Evolutionary conservation across 257 asterid genomes (phyloP), one percentile per base, ranked within the genome.

Genomic region (Nyctanthes arbortristis): DNA sequence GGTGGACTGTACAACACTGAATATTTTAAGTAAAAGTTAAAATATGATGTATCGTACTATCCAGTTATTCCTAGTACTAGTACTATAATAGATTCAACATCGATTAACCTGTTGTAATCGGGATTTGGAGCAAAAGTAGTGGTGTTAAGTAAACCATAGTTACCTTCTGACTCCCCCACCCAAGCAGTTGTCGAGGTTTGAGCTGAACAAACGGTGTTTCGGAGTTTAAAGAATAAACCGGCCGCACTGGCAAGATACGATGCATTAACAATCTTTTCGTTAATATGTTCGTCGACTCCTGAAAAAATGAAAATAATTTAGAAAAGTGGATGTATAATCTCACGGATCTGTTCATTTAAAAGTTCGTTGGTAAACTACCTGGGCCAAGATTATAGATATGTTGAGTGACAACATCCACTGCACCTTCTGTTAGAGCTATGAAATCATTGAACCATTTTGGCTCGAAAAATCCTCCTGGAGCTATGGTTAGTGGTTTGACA

Each of bases 131-230:
- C 62, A 76, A 86, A 92, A 29, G 88, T 83, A 47, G 89, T 86
- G 16, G 87, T 86, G 69, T 88, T 84, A 55, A 89, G 92, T 32
- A 92, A 82, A 62, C 98, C 98, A 31, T 92, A 92, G 84, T 92
- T 84, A 67, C 98, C 96, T 69, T 96, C 97, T 1, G 94, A 73
- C 75, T 90, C 97, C 37, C 96, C 88, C 77, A 90, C 96, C 96
- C 97, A 90, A 8, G 91, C 85, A 14, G 70, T 59, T 5, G 85
- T 92, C 1, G 80, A 45, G 72, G 79, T 82, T 43, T 32, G 68
- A 1, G 97, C 85, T 11, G 61, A 59, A 75, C 73, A 76, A 68
- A 91, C 63, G 0, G 70, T 7, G 33, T 73, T 61, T 25, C 78
- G 76, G 49, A 88, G 85, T 61, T 67, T 66, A 59, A 57, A 70